A percentile compares a stretch with the other conserved stretches of the same genome.
phyloP scores from a whole-genome alignment of 805 yeast species.

The Myxozyma kluyveri region DNA sequence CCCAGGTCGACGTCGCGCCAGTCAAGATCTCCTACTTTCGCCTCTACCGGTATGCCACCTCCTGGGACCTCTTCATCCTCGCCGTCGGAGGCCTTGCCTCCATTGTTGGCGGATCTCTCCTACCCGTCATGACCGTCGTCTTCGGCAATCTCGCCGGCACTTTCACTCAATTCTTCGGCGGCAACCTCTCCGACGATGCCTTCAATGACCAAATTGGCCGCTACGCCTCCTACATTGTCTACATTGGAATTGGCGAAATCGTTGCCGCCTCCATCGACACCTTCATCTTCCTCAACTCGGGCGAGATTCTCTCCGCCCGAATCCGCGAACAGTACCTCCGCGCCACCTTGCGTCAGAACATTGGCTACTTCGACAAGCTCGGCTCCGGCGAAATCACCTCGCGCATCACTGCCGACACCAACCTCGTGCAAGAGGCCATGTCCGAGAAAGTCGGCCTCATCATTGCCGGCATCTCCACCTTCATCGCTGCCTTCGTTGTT shows the following conservation, averaged over 20 bases:
- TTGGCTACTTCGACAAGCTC: constrained; percentile 43
- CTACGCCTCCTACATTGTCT: constrained; percentile 42
- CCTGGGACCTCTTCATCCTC: constrained; percentile 16
- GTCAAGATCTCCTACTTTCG: constrained; percentile 31
- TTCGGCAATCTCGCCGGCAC: constrained; percentile 41
- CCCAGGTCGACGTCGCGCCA: constrained; percentile 35
- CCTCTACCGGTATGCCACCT: constrained; percentile 40
- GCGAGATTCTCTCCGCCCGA: constrained; percentile 44
- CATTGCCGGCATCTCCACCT: constrained; percentile 41
- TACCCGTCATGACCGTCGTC: constrained; percentile 44
- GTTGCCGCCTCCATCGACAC: constrained; percentile 36
- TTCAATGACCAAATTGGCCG: constrained; percentile 39
- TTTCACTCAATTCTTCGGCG: constrained; percentile 37
- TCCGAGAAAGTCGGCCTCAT: constrained; percentile 44
- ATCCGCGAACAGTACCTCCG: constrained; percentile 40
- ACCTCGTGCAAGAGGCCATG: constrained; percentile 43
- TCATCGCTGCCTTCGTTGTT: constrained; percentile 42
- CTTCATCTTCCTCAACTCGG: constrained; percentile 39
- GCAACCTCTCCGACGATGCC: constrained; percentile 11
- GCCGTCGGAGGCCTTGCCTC: constrained; percentile 37
- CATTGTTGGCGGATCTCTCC: constrained; percentile 32
- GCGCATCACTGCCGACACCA: constrained; percentile 45
- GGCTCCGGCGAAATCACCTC: constrained; percentile 47
- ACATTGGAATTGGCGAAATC: constrained; percentile 40
- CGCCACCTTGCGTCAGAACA: constrained; percentile 42